Percentiles rank a stretch among this genome's conserved stretches.
phyloP scores from a whole-genome alignment of 2,329 filamentous ascomycete species.

The Colletotrichum cordylinicola region DNA sequence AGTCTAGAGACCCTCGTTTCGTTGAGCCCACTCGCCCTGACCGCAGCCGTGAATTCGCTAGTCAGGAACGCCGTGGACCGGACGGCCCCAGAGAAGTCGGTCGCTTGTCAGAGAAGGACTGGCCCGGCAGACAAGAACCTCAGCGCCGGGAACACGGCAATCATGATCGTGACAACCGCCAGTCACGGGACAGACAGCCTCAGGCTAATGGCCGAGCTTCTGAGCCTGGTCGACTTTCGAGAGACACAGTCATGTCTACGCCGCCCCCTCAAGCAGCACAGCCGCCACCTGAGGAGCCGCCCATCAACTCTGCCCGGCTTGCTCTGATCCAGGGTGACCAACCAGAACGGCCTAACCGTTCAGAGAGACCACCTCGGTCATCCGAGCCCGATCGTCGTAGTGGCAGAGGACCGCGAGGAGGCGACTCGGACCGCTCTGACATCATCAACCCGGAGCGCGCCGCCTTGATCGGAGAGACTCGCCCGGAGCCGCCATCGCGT shows the following conservation, averaged over 20 bases:
- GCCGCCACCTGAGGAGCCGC: slow-evolving; percentile 47
- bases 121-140: slow-evolving; percentile 31
- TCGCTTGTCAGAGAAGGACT: slow-evolving; percentile 45
- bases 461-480: slow-evolving; percentile 46
- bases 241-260: slow-evolving; percentile 27
- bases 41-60: slow-evolving; percentile 46
- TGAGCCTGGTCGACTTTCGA: slow-evolving; percentile 28
- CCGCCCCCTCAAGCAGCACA: slow-evolving; percentile 28
- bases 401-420: slow-evolving; percentile 26
- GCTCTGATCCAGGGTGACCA: slow-evolving; percentile 49
- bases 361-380: slow-evolving; percentile 8
- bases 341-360: slow-evolving; percentile 6
- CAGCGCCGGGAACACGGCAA: slow-evolving; percentile 38
- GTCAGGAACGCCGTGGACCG: slow-evolving; percentile 45
- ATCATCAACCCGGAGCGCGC: slow-evolving; percentile 55
- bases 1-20: slow-evolving; percentile 40
- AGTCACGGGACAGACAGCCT: slow-evolving; percentile 37
- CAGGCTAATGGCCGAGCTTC: slow-evolving; percentile 28
- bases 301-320: slow-evolving; percentile 62
- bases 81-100: slow-evolving; percentile 43
- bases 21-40: slow-evolving; percentile 46
- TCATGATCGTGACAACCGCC: slow-evolving; percentile 44
- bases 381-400: slow-evolving; percentile 19
- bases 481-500: slow-evolving; percentile 40
- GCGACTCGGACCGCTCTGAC: slow-evolving; percentile 34